phyloP scores from a whole-genome alignment of 2,329 filamentous ascomycete species.

The Verticillium nonalfalfae region DNA sequence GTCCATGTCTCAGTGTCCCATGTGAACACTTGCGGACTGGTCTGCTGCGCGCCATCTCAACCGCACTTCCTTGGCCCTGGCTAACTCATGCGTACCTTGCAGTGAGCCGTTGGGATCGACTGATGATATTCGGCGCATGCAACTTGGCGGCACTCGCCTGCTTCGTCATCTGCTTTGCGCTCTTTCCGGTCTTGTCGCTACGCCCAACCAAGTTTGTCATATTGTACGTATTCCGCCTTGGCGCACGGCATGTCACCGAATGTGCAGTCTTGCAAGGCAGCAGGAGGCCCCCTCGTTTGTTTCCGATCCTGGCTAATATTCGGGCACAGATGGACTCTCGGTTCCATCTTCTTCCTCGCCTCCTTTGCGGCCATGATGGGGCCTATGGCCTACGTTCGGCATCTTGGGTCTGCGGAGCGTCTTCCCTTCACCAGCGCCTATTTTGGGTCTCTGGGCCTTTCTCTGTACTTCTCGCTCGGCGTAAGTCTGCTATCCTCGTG shows the following conservation, averaged over 20 bases:
- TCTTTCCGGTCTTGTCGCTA: conserved; percentile 77
- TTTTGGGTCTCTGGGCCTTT: conserved; percentile 86
- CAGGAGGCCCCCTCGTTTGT: neutral
- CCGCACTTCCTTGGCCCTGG: conserved; percentile 17
- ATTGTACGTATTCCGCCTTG: conserved; percentile 62
- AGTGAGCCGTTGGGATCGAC: conserved; percentile 97
- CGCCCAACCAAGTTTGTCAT: conserved; percentile 93
- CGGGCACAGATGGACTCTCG: conserved; percentile 78
- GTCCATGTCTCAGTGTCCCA: conserved; percentile 23
- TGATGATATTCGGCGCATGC: conserved; percentile 87
- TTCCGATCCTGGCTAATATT: conserved; percentile 19
- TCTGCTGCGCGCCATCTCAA: neutral
- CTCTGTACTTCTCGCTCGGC: conserved; percentile 85
- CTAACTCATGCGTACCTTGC: conserved; percentile 18
- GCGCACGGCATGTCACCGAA: neutral
- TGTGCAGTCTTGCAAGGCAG: neutral
- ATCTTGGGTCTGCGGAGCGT: conserved; percentile 77
- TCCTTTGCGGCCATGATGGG: conserved; percentile 97
- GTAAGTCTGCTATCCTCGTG: conserved; percentile 50
- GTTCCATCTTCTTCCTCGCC: conserved; percentile 80
- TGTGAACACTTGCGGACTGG: conserved; percentile 23
- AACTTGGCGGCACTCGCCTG: conserved; percentile 84
- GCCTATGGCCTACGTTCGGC: conserved; percentile 72
- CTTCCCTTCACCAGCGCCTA: conserved; percentile 92
- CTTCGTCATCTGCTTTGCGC: conserved; percentile 87